phyloP scores from a whole-genome alignment of 768 basidiomycete species.

The Suillus decipiens region DNA sequence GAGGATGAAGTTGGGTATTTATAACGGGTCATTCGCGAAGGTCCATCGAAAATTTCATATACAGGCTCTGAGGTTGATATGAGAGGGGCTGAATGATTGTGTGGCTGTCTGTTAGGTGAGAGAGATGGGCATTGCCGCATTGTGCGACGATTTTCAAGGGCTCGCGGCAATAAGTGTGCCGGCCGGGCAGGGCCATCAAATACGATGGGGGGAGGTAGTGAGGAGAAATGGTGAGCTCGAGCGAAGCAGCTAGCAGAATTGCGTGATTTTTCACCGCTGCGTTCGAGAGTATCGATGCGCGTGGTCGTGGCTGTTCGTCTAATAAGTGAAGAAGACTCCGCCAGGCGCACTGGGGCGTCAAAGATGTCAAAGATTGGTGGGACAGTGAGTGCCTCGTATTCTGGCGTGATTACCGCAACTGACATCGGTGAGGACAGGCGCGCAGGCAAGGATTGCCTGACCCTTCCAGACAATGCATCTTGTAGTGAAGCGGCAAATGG shows the following conservation, averaged over 20 bases:
- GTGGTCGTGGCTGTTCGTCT: constrained; percentile 15
- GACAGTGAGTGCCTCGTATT: constrained; percentile 17
- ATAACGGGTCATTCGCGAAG: constrained; percentile 36
- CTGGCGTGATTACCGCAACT: constrained; percentile 5
- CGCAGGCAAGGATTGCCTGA: constrained; percentile 16
- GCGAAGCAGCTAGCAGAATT: constrained; percentile 21
- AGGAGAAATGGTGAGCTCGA: constrained; percentile 8
- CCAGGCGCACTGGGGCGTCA: constrained; percentile 45
- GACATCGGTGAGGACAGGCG: constrained; percentile 19
- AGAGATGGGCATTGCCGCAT: constrained; percentile 13
- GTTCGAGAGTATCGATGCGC: constrained; percentile 14
- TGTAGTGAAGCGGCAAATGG: constrained; percentile 12
- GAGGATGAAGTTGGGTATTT: constrained; percentile 14
- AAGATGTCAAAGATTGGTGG: constrained; percentile 52
- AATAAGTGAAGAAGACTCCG: constrained; percentile 35
- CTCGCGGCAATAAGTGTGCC: constrained; percentile 22
- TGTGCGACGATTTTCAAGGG: constrained; percentile 17
- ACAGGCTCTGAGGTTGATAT: constrained; percentile 33
- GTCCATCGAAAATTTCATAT: constrained; percentile 47
- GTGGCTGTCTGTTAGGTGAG: constrained; percentile 10
- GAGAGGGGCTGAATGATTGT: constrained; percentile 16
- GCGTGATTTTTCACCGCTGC: constrained; percentile 10
- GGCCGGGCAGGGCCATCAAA: constrained; percentile 53
- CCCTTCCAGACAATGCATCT: constrained; percentile 12
- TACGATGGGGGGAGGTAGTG: constrained; percentile 45